Base-by-base conservation (phyloP, 2,329 filamentous ascomycete species). In the Aureobasidium sp. region DNA sequence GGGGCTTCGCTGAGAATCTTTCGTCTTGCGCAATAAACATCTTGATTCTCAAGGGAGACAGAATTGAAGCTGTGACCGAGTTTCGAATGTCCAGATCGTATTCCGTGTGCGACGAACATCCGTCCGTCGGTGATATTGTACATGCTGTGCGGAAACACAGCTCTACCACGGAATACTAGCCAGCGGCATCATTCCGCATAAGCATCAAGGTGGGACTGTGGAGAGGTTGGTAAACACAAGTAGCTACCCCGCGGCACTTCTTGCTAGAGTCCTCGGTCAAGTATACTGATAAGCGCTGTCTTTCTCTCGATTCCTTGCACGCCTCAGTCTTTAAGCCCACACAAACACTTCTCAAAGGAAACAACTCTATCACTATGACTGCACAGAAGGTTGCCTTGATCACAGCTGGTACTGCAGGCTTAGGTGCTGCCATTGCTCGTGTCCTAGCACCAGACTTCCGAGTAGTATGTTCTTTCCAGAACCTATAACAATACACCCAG, bases 381-480 rank as follows among this genome's bases (percentile, higher is more conserved):
- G 61, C 60, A 44, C 64, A 65, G 44, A 65, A 65, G 42, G 64
- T 65, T 32, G 64, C 64, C 16, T 44, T 65, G 10, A 77, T 80
- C 53, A 79, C 78, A 2, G 78, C 77, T 32, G 77, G 77, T 61
- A 77, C 77, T 16, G 78, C 78, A 15, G 77, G 77, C 13, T 67
- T 80, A 3, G 78, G 78, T n/a, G 77, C 77, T 16, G 75, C 77
- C 63, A 75, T 79, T 41, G 77, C 77, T 34, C 74, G 77, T 21
- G 72, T 71, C 1, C 73, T 79, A 27, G 77, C 78, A 32, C 75
- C 76, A 62, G 77, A 79, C 63, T 78, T 76, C 63, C 69, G 77
- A 62, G 69, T 79, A 2, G 77, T 78, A 70, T 29, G 73, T 70
- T 6, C 11, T 29, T 3, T 13, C 21, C 34, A 32, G 13, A 2